Evolutionary conservation across 148 eudicot genomes (phyloP), one percentile per base, ranked within the genome.

Genomic region (Hydrangea macrophylla): DNA sequence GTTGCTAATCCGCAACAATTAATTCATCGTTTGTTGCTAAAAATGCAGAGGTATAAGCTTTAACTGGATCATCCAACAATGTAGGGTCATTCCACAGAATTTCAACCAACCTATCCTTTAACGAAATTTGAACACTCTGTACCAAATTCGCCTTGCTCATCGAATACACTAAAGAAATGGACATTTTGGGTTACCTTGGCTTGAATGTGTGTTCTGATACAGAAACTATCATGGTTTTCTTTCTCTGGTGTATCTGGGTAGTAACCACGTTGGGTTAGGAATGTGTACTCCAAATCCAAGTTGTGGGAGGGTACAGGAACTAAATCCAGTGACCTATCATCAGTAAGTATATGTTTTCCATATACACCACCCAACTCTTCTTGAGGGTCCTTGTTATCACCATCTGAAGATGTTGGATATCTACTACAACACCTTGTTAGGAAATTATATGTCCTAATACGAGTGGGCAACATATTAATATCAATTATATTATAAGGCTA

Each of bases 91-190:
- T 64, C 1, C 76, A 80, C 55, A 93, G 59, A n/a, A 73, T 75
- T 27, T 90, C 95, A 18, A 90, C 83, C 56, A 93, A 81, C 82
- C 82, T 88, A 74, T 85, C 84, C 78, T 72, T 72, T 93, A 9
- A 82, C 96, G 40, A 88, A 93, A 77, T 74, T 78, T 0, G 98
- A 86, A 78, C 98, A 93, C 50, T 90, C 78, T 0, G 87, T 66
- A 64, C 98, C 96, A 28, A 70, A 83, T 62, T 80, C 83, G 15
- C 98, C 98, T 45, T 93, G 98, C 67, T 97, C 98, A 81, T 93
- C 98, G 77, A 93, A 93, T 18, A 93, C 96, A 9, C 98, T 97
- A 75, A 90, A 90, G 81, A 93, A 93, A 81, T 93, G 98, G 15
- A 82, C 79, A 79, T 86, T 86, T 83, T 6, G 90, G 90, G 75